Evolutionary conservation across 495 filamentous ascomycete genomes (phyloP), one percentile per base, ranked within the genome.

Genomic region (Hypomontagnella monticulosa): DNA sequence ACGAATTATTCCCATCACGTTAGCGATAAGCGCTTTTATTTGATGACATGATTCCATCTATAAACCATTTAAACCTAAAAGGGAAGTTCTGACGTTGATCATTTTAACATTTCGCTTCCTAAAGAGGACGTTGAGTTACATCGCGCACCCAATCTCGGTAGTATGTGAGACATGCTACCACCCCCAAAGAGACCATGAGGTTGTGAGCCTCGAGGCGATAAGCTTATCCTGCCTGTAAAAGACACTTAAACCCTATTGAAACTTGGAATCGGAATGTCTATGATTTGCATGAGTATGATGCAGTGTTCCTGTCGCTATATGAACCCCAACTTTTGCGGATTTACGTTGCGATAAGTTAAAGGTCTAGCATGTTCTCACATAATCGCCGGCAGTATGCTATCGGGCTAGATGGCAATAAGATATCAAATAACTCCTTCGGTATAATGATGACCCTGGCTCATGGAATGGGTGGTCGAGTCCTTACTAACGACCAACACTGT

Each of bases 71-170:
- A 14, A 1, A 32, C 47, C 30, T 27, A 62, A 62, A 62, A 4
- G 3, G 58, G 48, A 49, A 54, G 46, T 49, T 46, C 42, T 62
- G 57, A 63, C 53, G 58, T 34, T 43, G 54, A 67, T 67, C 64
- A 1, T 34, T 36, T 38, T n/a, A 30, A 33, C 2, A 12, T 27
- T 32, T 56, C 19, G 10, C 51, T 34, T 37, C 44, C 11, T 8
- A 53, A 27, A 36, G 30, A 11, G 37, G 32, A 23, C 40, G 19
- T 32, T 2, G 1, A 30, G 49, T 19, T 36, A 38, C 30, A 15
- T 34, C 11, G 34, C 41, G 15, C 32, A 61, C n/a, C 1, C 33
- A 19, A 42, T 47, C 36, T 55, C 15, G 18, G 30, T n/a, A 20
- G 41, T 41, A 57, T 23, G 41, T 27, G 6, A 27, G 33, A 15